phyloP scores from a whole-genome alignment of 2,329 filamentous ascomycete genomes.

The Dothistroma septosporum region DNA sequence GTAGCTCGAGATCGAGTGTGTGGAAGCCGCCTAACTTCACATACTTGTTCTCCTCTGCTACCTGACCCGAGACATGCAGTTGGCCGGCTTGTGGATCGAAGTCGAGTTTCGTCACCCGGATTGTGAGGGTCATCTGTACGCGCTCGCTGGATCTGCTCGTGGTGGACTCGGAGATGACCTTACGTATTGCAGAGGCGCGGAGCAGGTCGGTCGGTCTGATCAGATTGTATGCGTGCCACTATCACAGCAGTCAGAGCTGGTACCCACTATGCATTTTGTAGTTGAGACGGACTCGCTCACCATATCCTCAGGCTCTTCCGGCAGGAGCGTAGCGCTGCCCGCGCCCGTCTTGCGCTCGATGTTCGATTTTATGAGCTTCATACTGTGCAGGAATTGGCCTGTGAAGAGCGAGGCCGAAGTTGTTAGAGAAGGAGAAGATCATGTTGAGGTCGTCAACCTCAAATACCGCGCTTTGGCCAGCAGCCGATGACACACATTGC shows the following conservation, averaged over 20 bases:
- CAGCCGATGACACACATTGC: background rate
- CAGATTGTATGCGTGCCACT: constrained; percentile 74
- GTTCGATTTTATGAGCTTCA: constrained; percentile 64
- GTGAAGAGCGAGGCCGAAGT: background rate
- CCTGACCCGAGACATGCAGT: constrained; percentile 64
- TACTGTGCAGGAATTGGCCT: constrained; percentile 31
- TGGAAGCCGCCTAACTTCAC: constrained; percentile 66
- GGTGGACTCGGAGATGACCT: constrained; percentile 57
- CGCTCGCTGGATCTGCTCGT: constrained; percentile 60
- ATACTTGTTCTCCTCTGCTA: constrained; percentile 62
- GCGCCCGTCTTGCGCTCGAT: constrained; percentile 62
- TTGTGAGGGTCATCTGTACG: constrained; percentile 61
- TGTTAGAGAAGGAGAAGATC: background rate
- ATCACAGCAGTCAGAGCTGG: constrained; percentile 9
- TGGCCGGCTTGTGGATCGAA: constrained; percentile 66
- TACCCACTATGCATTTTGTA: background rate
- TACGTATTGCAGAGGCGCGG: constrained; percentile 62
- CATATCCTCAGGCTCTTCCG: constrained; percentile 74
- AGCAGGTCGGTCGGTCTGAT: constrained; percentile 63
- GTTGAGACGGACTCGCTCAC: constrained; percentile 38
- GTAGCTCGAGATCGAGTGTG: constrained; percentile 78
- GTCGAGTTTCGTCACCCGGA: constrained; percentile 62
- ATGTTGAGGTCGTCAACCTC: background rate
- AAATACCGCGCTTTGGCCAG: background rate
- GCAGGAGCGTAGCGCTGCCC: constrained; percentile 61